phyloP scores from a whole-genome alignment of 2,329 filamentous ascomycete genomes.

The Penicillium hesseltinei region DNA sequence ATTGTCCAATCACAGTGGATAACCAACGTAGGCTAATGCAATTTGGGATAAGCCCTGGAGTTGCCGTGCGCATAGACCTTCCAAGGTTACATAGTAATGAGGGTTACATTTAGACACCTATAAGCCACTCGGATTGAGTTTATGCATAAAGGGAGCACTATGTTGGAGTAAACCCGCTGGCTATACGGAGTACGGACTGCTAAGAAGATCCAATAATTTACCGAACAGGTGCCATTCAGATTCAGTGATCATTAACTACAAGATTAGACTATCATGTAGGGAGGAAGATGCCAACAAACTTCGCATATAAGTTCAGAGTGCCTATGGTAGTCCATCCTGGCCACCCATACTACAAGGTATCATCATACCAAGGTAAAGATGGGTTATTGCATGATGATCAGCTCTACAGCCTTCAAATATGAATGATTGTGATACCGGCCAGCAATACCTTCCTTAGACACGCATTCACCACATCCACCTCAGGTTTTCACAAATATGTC shows the following conservation, averaged over 20 bases:
- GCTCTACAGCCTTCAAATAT: neutral
- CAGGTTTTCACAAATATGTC: neutral
- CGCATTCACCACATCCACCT: too few species aligned
- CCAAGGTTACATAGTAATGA: neutral
- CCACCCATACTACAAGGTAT: neutral
- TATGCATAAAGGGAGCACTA: neutral
- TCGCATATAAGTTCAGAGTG: neutral
- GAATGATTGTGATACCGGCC: neutral
- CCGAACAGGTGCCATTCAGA: neutral
- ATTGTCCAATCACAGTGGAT: slow-evolving; percentile 10
- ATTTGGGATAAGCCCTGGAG: neutral
- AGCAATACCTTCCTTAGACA: neutral
- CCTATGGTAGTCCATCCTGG: neutral
- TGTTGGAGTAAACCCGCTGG: neutral
- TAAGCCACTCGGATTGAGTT: neutral
- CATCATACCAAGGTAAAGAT: neutral
- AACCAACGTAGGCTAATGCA: neutral
- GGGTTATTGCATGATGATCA: slow-evolving; percentile 1
- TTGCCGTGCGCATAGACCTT: neutral
- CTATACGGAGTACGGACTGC: too few species aligned
- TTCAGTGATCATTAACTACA: neutral
- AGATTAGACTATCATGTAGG: neutral
- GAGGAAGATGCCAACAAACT: neutral
- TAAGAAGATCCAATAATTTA: neutral
- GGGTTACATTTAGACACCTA: neutral